These are phyloP conservation scores for Gypsophila paniculata DNA, from an alignment of 179 eudicot species.

Conservation along the genomic window DNA sequence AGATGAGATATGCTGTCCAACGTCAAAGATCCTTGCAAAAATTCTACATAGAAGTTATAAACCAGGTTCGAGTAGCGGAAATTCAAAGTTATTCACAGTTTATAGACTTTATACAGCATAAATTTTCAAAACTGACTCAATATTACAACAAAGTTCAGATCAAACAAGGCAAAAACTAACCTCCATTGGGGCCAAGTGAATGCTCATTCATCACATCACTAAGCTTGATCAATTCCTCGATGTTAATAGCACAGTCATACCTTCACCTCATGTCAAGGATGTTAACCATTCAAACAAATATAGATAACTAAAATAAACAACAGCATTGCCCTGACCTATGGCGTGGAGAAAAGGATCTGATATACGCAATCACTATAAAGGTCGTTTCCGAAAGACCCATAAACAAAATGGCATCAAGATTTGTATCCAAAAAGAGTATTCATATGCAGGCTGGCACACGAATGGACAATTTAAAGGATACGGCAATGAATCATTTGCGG, in stretches of 20 bases:
- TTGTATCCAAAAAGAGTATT: not conserved
- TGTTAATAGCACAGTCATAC: conserved; percentile 85
- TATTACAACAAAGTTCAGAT: not conserved
- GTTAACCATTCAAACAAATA: not conserved
- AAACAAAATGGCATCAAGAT: not conserved
- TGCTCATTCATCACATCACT: conserved; percentile 91
- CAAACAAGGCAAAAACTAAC: conserved; percentile 34
- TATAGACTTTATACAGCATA: not conserved
- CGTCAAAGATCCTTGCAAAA: not conserved
- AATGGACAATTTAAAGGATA: conserved; percentile 41
- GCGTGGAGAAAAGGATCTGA: not conserved
- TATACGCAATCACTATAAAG: not conserved
- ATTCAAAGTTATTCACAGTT: too few species aligned
- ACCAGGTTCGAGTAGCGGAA: too few species aligned
- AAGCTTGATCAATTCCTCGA: conserved; percentile 86
- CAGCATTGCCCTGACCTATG: not conserved
- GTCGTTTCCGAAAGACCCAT: not conserved
- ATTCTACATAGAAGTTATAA: not conserved
- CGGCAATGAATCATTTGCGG: conserved; percentile 95
- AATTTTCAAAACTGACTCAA: not conserved
- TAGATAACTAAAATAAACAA: not conserved
- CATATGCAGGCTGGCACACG: not conserved
- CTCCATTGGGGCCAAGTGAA: conserved; percentile 99
- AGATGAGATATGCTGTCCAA: too few species aligned
- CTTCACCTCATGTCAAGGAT: conserved; percentile 44